A percentile compares a stretch with the other conserved stretches of the same genome.
Conservation (phyloP, 2,329 filamentous ascomycete genomes). For the Chaetomiaceae sp. region DNA sequence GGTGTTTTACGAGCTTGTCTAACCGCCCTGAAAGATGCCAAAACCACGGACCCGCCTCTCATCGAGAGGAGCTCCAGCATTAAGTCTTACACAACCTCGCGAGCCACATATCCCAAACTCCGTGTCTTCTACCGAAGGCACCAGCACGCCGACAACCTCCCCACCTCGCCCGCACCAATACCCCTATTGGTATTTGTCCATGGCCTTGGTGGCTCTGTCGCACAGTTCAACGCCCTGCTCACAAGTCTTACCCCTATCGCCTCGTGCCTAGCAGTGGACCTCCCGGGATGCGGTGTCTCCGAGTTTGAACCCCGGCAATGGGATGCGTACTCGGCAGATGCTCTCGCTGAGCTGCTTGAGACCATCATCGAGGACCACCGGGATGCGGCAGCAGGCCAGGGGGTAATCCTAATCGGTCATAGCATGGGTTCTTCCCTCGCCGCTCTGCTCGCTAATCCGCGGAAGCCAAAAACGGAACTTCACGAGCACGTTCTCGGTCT, state of each 20-base stretch:
- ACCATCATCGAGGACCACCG: slow-evolving; percentile 70
- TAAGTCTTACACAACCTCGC: slow-evolving; percentile 66
- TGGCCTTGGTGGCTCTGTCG: slow-evolving; percentile 84
- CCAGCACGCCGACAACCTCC: slow-evolving; percentile 76
- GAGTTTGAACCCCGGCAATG: slow-evolving; percentile 65
- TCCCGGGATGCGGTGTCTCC: slow-evolving; percentile 85
- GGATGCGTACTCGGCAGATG: slow-evolving; percentile 74
- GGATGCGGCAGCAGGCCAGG: slow-evolving; percentile 60
- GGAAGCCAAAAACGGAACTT: slow-evolving; percentile 48
- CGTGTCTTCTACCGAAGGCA: slow-evolving; percentile 82
- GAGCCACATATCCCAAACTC: slow-evolving; percentile 67
- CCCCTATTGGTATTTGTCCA: slow-evolving; percentile 89
- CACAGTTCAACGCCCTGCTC: slow-evolving; percentile 80
- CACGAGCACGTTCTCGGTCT: slow-evolving; percentile 66
- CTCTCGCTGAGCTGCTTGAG: slow-evolving; percentile 70
- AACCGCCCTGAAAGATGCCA: slow-evolving; percentile 33
- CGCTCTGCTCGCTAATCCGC: slow-evolving; percentile 59
- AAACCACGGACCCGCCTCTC: slow-evolving; percentile 68
- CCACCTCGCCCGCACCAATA: slow-evolving; percentile 64
- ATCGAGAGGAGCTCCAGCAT: slow-evolving; percentile 71
- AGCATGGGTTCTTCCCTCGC: slow-evolving; percentile 84
- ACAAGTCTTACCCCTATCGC: slow-evolving; percentile 77
- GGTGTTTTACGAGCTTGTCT: too few relatives aligned
- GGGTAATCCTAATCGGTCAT: slow-evolving; percentile 77
- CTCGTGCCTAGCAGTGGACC: slow-evolving; percentile 80